These are phyloP conservation scores for Trypanosoma boissoni DNA, from an alignment of 208 protist species.

Conservation along the genomic window DNA sequence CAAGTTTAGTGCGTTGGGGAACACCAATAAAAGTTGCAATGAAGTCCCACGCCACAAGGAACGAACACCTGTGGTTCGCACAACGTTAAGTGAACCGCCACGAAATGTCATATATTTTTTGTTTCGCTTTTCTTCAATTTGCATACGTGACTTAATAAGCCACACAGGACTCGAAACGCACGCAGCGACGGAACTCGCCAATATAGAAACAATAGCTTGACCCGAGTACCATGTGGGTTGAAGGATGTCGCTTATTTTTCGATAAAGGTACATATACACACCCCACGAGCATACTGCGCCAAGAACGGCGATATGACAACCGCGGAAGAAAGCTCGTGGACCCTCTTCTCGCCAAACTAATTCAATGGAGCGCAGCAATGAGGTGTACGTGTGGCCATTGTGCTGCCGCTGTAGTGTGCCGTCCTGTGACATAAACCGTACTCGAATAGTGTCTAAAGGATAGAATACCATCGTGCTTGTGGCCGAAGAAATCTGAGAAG, in stretches of 20 bases:
- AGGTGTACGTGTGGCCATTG: slow-evolving; percentile 70
- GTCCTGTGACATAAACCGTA: slow-evolving; percentile 88
- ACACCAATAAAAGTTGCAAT: slow-evolving; percentile 69
- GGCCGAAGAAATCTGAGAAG: slow-evolving; percentile 64
- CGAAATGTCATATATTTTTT: slow-evolving; percentile 68
- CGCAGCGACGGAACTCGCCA: slow-evolving; percentile 61
- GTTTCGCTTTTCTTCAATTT: slow-evolving; percentile 63
- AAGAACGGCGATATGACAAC: slow-evolving; percentile 63
- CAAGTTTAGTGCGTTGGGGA: slow-evolving; percentile 72
- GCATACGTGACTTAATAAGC: slow-evolving; percentile 90
- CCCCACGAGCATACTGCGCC: slow-evolving; percentile 70
- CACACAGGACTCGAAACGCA: slow-evolving; percentile 81
- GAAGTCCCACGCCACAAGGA: slow-evolving; percentile 77
- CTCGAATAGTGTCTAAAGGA: slow-evolving; percentile 89
- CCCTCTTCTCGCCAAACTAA: slow-evolving; percentile 60
- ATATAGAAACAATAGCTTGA: slow-evolving; percentile 50
- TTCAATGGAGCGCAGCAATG: slow-evolving; percentile 29
- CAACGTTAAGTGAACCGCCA: slow-evolving; percentile 40
- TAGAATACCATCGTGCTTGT: slow-evolving; percentile 75
- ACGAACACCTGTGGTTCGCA: slow-evolving; percentile 57
- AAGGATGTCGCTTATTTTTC: slow-evolving; percentile 31
- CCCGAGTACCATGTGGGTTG: slow-evolving; percentile 29
- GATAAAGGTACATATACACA: slow-evolving; percentile 88
- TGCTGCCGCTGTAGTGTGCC: slow-evolving; percentile 62
- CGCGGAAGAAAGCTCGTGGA: slow-evolving; percentile 55